These are phyloP conservation scores for Musa acuminata DNA, from an alignment of 176 grass and related monocot species.

Conservation along the genomic window DNA sequence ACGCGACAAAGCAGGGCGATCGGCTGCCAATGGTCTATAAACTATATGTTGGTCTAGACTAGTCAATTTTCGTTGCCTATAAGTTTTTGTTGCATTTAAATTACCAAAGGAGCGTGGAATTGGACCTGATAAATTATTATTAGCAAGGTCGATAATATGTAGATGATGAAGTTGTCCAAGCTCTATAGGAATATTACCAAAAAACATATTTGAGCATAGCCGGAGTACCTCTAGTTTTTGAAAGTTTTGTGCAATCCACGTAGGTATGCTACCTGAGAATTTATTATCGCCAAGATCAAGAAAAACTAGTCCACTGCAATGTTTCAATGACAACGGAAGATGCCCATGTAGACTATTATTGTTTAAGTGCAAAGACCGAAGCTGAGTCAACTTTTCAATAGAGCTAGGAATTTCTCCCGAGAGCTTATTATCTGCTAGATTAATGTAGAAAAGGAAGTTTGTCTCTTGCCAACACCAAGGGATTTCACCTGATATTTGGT, in stretches of 20 bases:
- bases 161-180: constrained; percentile 1
- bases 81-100: neutral
- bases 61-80: too few relatives aligned
- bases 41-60: too few relatives aligned
- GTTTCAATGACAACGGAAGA: constrained; percentile 4
- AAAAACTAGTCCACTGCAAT: neutral
- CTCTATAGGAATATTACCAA: neutral
- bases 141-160: constrained; percentile 18
- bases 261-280: constrained; percentile 16
- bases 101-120: constrained; percentile 5
- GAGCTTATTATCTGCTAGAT: neutral
- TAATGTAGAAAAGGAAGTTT: neutral
- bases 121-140: neutral
- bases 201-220: too few relatives aligned
- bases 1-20: too few relatives aligned
- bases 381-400: neutral
- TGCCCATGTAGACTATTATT: constrained; percentile 6
- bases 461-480: constrained; percentile 18
- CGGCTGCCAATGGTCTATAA: too few relatives aligned
- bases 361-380: neutral
- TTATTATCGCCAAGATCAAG: constrained; percentile 15
- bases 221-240: too few relatives aligned
- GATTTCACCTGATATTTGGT: constrained; percentile 16
- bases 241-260: constrained; percentile 20
- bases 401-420: too few relatives aligned